phyloP scores from a whole-genome alignment of 2,329 filamentous ascomycete species.

The Grosmannia penicillata region DNA sequence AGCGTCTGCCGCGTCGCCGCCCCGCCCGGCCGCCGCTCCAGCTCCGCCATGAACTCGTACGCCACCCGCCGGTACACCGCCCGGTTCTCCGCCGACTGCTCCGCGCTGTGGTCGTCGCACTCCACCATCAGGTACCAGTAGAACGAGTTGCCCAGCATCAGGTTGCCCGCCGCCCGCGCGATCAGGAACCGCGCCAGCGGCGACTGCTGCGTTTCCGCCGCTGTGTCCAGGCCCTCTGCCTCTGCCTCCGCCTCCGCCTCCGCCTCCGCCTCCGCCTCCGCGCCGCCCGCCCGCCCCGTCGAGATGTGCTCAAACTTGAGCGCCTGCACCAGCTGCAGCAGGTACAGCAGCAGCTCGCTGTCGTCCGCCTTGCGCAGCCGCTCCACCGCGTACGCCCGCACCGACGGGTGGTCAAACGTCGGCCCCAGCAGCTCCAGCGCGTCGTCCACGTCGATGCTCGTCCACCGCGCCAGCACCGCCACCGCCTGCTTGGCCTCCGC shows the following conservation, averaged over 20 bases:
- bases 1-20: conserved; percentile 61
- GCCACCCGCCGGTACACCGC: conserved; percentile 86
- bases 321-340: conserved; percentile 88
- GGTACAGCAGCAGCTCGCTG: conserved; percentile 76
- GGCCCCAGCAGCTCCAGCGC: conserved; percentile 87
- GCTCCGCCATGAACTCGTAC: conserved; percentile 87
- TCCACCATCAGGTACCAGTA: conserved; percentile 99
- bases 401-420: conserved; percentile 74
- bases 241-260: neutral
- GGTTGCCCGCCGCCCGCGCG: conserved; percentile 71
- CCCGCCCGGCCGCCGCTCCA: conserved; percentile 58
- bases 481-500: conserved; percentile 57
- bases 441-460: conserved; percentile 92
- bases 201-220: neutral
- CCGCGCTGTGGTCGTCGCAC: conserved; percentile 69
- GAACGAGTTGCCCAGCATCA: conserved; percentile 84
- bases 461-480: conserved; percentile 84
- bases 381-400: conserved; percentile 87
- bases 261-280: neutral
- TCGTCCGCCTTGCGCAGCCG: conserved; percentile 85
- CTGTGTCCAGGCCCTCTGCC: neutral
- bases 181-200: conserved; percentile 78
- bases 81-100: conserved; percentile 56
- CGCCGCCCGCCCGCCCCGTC: conserved; percentile 24
- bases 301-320: conserved; percentile 78